phyloP scores from a whole-genome alignment of 73 alveolate species.

The Paramecium tetraurelia region DNA sequence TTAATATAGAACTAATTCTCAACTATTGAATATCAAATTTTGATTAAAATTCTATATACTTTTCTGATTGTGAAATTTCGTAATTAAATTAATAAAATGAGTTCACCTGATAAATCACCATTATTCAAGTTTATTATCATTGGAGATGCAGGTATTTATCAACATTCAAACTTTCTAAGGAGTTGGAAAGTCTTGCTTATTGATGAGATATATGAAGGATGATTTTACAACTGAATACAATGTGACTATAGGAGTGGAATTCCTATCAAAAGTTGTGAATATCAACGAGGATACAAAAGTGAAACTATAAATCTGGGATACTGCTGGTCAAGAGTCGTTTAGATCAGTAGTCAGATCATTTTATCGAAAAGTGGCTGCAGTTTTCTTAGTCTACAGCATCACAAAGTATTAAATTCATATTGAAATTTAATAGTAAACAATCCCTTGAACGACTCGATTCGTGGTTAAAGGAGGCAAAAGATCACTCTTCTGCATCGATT shows the following conservation, averaged over 20 bases:
- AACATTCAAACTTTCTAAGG: constrained; percentile 44
- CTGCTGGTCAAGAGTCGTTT: constrained; percentile 76
- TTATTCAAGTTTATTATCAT: constrained; percentile 61
- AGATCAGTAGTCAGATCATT: constrained; percentile 88
- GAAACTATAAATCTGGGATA: constrained; percentile 67
- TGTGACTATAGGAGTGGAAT: constrained; percentile 85
- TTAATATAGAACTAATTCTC: neutral
- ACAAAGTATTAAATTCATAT: constrained; percentile 49
- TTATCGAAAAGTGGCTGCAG: constrained; percentile 91
- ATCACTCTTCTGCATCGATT: constrained; percentile 76
- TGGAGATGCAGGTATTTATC: constrained; percentile 52
- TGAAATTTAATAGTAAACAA: constrained; percentile 34
- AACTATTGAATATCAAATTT: neutral
- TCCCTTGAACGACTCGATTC: constrained; percentile 42
- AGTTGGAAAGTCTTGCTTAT: constrained; percentile 80
- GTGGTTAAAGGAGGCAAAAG: constrained; percentile 60
- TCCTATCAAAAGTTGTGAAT: constrained; percentile 71
- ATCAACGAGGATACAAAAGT: constrained; percentile 68
- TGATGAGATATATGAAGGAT: constrained; percentile 74
- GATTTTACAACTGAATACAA: constrained; percentile 73
- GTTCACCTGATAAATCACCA: constrained; percentile 17
- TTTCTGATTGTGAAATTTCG: neutral
- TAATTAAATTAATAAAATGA: neutral
- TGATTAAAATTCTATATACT: neutral
- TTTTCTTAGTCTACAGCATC: constrained; percentile 87